These are phyloP conservation scores for Pleurotus pulmonarius DNA, from an alignment of 768 basidiomycete genomes.

Conservation along the genomic window DNA sequence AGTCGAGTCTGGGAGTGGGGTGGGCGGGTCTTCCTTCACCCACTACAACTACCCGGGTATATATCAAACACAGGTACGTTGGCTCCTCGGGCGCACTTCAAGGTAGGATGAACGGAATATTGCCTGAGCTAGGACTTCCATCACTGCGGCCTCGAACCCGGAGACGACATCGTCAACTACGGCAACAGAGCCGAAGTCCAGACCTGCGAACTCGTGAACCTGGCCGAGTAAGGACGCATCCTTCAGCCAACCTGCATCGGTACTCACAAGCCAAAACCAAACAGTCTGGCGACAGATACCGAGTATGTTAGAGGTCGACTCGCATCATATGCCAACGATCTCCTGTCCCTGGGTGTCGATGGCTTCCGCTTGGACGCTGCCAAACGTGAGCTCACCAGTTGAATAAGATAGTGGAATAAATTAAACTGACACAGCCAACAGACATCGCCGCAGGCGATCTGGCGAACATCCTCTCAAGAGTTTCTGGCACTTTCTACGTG, in stretches of 20 bases:
- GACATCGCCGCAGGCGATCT: slow-evolving; percentile 55
- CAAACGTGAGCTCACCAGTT: slow-evolving; percentile 40
- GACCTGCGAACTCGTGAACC: slow-evolving; percentile 46
- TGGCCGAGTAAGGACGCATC: slow-evolving; percentile 44
- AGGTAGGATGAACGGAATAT: too few species aligned
- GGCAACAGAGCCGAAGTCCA: slow-evolving; percentile 51
- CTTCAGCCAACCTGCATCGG: neutral
- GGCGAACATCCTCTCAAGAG: slow-evolving; percentile 44
- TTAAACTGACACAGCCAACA: slow-evolving; percentile 15
- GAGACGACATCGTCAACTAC: slow-evolving; percentile 55
- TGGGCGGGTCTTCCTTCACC: slow-evolving; percentile 46
- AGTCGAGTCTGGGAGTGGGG: slow-evolving; percentile 41
- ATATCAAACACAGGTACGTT: slow-evolving; percentile 40
- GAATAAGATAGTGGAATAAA: neutral
- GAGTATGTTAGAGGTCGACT: slow-evolving; percentile 53
- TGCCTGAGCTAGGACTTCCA: slow-evolving; percentile 46
- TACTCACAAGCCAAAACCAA: neutral
- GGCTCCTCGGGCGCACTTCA: slow-evolving; percentile 1
- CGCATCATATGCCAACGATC: slow-evolving; percentile 55
- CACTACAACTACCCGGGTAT: slow-evolving; percentile 52
- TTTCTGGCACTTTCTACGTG: slow-evolving; percentile 45
- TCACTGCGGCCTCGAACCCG: slow-evolving; percentile 53
- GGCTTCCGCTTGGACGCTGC: slow-evolving; percentile 63
- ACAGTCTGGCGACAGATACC: slow-evolving; percentile 59
- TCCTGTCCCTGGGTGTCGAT: slow-evolving; percentile 58